A percentile compares a stretch with the other conserved stretches of the same genome.
Evolutionary conservation across 371 early-diverging fungal genomes (phyloP).

Genomic region (Entomophthora muscae): DNA sequence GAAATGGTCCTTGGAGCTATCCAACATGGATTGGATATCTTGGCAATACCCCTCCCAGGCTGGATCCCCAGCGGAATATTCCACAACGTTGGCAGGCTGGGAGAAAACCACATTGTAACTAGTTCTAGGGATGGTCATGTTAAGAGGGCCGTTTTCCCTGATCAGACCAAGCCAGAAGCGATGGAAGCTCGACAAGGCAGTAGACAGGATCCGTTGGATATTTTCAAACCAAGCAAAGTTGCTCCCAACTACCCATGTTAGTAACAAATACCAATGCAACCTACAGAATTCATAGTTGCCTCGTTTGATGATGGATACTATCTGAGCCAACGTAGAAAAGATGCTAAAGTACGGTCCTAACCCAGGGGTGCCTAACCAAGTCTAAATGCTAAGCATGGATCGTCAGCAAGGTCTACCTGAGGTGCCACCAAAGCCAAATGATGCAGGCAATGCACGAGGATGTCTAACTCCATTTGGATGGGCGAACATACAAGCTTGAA

Average conservation of each 20-base stretch:
- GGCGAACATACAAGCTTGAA: background rate
- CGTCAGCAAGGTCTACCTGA: background rate
- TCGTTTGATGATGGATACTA: background rate
- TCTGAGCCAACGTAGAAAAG: background rate
- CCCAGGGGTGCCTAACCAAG: background rate
- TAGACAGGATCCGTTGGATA: background rate
- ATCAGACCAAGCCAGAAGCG: background rate
- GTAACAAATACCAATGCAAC: background rate
- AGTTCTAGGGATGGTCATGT: background rate
- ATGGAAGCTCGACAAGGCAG: background rate
- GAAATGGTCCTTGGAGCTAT: background rate
- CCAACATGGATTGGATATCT: background rate
- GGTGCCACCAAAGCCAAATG: background rate
- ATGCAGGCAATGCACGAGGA: background rate
- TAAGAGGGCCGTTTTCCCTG: background rate
- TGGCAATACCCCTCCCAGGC: background rate
- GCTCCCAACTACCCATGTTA: background rate
- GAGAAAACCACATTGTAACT: background rate
- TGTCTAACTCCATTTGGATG: background rate
- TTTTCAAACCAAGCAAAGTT: background rate
- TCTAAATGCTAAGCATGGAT: background rate
- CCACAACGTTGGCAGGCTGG: background rate
- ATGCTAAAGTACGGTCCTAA: background rate
- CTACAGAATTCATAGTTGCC: background rate
- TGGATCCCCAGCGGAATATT: background rate